Percentiles rank a stretch among this genome's conserved stretches.
phyloP scores from a whole-genome alignment of 2,329 filamentous ascomycete species.

The Pyrenophora seminiperda region DNA sequence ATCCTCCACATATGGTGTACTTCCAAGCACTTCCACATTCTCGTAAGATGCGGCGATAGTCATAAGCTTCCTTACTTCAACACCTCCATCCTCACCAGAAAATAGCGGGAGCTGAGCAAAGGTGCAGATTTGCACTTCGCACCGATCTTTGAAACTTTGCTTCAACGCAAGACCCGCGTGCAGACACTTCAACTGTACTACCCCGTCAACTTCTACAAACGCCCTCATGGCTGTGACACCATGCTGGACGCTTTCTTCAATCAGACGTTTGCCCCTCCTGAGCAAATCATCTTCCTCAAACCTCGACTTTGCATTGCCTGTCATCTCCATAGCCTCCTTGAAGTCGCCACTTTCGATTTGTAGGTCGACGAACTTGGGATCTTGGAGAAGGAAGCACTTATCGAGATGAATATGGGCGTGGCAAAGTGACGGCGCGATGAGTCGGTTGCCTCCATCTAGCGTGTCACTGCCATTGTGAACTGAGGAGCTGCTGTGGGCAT shows the following conservation, averaged over 20 bases:
- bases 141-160: constrained; percentile 57
- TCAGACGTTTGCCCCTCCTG: constrained; percentile 66
- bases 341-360: constrained; percentile 67
- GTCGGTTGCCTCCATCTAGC: constrained; percentile 49
- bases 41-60: constrained; percentile 49
- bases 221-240: constrained; percentile 73
- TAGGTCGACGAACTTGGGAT: constrained; percentile 65
- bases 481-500: constrained; percentile 29
- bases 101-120: constrained; percentile 75
- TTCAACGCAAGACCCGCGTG: constrained; percentile 64
- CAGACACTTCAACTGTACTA: constrained; percentile 63
- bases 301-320: constrained; percentile 63
- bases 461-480: constrained; percentile 31
- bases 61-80: constrained; percentile 59
- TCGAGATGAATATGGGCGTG: constrained; percentile 77
- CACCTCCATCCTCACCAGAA: constrained; percentile 57
- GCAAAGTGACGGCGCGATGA: constrained; percentile 64
- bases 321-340: constrained; percentile 66
- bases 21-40: constrained; percentile 65
- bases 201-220: constrained; percentile 72
- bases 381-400: constrained; percentile 65
- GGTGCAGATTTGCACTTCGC: constrained; percentile 69
- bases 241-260: constrained; percentile 66
- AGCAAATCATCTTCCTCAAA: constrained; percentile 69
- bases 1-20: constrained; percentile 72